phyloP scores from a whole-genome alignment of 2,329 filamentous ascomycete species.

The Fonsecaea monophora region DNA sequence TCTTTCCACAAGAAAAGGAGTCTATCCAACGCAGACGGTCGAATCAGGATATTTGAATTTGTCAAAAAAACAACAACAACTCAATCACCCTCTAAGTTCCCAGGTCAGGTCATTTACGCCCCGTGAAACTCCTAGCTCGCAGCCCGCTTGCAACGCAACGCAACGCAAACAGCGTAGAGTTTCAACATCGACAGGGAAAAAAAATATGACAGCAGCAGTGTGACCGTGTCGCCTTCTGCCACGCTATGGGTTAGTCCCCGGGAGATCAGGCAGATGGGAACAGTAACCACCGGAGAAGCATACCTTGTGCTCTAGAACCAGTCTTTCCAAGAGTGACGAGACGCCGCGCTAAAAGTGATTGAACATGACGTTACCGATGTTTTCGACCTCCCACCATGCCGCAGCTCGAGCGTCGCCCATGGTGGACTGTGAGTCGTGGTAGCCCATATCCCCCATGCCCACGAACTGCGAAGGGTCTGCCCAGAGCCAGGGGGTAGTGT shows the following conservation, averaged over 20 bases:
- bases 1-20: neutral
- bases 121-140: neutral
- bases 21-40: neutral
- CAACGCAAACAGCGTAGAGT: neutral
- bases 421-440: slow-evolving; percentile 4
- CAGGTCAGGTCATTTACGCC: neutral
- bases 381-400: slow-evolving; percentile 16
- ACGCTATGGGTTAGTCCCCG: neutral
- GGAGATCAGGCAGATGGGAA: neutral
- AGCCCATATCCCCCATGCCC: slow-evolving; percentile 13
- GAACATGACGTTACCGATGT: slow-evolving; percentile 12
- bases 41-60: slow-evolving; percentile 5
- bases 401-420: neutral
- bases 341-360: slow-evolving; percentile 16
- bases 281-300: neutral
- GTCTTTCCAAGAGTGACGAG: neutral
- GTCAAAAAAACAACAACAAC: neutral
- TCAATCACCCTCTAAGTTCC: neutral
- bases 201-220: neutral
- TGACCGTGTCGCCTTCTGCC: neutral
- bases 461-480: slow-evolving; percentile 18
- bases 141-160: too few relatives aligned
- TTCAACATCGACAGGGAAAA: neutral
- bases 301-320: neutral
- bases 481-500: slow-evolving; percentile 15